Conservation (phyloP, 1,284 basidiomycete genomes). For the Cystobasidium slooffiae region DNA sequence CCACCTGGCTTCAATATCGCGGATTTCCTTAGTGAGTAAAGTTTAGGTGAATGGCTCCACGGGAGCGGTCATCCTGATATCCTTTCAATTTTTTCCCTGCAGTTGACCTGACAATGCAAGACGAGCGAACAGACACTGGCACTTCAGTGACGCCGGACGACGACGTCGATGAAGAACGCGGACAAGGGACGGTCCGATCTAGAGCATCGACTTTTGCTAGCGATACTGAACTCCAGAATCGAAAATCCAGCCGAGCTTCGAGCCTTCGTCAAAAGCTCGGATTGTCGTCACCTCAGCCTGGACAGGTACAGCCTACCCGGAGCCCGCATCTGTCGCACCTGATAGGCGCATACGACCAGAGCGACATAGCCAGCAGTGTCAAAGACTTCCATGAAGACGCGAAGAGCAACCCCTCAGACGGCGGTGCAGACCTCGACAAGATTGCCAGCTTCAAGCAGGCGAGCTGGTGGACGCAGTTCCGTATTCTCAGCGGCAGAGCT, state of each 20-base stretch:
- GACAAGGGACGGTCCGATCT: neutral
- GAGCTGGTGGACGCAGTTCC: constrained; percentile 84
- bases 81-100: neutral
- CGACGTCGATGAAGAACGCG: constrained; percentile 36
- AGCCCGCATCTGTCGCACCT: constrained; percentile 71
- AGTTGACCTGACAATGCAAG: constrained; percentile 85
- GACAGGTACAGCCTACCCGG: constrained; percentile 60
- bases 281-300: constrained; percentile 49
- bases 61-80: neutral
- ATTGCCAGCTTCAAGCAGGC: constrained; percentile 73
- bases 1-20: constrained; percentile 97
- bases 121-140: constrained; percentile 49
- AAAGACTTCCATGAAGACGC: constrained; percentile 65
- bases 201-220: constrained; percentile 27
- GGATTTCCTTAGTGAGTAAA: constrained; percentile 80
- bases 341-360: constrained; percentile 71
- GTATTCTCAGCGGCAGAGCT: constrained; percentile 88
- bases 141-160: neutral
- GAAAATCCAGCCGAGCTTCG: constrained; percentile 65
- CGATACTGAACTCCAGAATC: constrained; percentile 55
- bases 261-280: constrained; percentile 60
- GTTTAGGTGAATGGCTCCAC: neutral
- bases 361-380: constrained; percentile 69
- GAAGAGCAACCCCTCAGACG: constrained; percentile 14
- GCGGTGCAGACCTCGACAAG: constrained; percentile 50